These are phyloP conservation scores for Trametes cinnabarina DNA, from an alignment of 768 basidiomycete genomes.

Conservation along the genomic window DNA sequence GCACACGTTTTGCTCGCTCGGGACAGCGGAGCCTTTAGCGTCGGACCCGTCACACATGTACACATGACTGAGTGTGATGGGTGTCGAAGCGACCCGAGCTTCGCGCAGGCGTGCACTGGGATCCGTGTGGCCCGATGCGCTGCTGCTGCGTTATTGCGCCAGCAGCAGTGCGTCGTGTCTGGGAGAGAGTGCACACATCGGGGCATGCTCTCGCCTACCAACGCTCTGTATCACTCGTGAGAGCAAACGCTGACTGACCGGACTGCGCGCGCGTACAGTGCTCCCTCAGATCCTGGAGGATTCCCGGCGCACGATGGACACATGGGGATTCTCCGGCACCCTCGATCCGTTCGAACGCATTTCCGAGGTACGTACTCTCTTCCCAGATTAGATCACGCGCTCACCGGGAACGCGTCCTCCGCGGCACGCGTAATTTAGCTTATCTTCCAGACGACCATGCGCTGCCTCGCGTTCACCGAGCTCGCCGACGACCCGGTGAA, in stretches of 20 bases:
- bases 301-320: conserved; percentile 55
- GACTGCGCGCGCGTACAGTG: conserved; percentile 41
- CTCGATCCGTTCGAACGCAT: conserved; percentile 74
- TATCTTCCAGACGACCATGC: conserved; percentile 70
- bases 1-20: not conserved
- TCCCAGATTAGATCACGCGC: conserved; percentile 6
- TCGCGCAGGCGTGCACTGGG: not conserved
- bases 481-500: conserved; percentile 63
- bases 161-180: not conserved
- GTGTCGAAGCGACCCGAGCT: conserved; percentile 3
- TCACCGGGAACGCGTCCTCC: not conserved
- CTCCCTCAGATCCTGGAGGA: conserved; percentile 66
- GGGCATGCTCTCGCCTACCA: not conserved
- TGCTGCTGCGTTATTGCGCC: not conserved
- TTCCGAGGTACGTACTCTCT: conserved; percentile 33
- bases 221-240: not conserved
- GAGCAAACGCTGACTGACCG: not conserved
- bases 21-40: conserved; percentile 1
- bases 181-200: not conserved
- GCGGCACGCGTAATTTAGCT: conserved; percentile 34
- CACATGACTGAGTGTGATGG: conserved; percentile 1
- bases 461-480: conserved; percentile 64
- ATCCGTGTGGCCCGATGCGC: not conserved
- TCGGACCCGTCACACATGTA: conserved; percentile 3
- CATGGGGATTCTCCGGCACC: conserved; percentile 62